phyloP scores from a whole-genome alignment of 2,329 filamentous ascomycete genomes.

The Camillea tinctor region DNA sequence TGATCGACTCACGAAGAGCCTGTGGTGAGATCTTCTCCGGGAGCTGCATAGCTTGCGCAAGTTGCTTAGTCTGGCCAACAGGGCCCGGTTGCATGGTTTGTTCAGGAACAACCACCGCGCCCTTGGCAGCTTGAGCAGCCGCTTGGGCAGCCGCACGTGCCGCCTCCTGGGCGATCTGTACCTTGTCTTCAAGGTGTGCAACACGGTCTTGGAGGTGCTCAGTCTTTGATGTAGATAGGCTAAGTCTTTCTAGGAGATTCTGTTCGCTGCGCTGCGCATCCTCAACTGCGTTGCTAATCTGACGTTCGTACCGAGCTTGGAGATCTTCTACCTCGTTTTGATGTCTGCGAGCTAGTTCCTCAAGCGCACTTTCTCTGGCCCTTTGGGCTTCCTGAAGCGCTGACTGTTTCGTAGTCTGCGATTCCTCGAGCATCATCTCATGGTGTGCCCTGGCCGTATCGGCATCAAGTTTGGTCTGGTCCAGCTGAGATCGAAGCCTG shows the following conservation, averaged over 20 bases:
- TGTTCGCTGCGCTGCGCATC: conserved; percentile 79
- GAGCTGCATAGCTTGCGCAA: conserved; percentile 46
- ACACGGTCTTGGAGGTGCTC: conserved; percentile 86
- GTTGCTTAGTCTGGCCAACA: conserved; percentile 38
- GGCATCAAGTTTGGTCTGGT: conserved; percentile 73
- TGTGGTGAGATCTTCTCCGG: conserved; percentile 92
- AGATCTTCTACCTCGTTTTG: conserved; percentile 72
- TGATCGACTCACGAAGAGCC: conserved; percentile 90
- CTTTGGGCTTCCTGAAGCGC: conserved; percentile 44
- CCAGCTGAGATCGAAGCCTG: conserved; percentile 71
- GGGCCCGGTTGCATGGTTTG: conserved; percentile 46
- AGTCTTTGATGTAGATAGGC: conserved; percentile 78
- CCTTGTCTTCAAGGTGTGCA: conserved; percentile 80
- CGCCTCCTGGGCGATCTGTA: conserved; percentile 85
- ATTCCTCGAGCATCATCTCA: conserved; percentile 82
- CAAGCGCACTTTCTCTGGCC: conserved; percentile 35
- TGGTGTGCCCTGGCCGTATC: conserved; percentile 79
- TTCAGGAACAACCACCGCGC: conserved; percentile 37
- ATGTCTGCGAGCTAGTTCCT: conserved; percentile 50
- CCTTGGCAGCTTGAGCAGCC: conserved; percentile 32
- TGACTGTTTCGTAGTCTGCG: conserved; percentile 64
- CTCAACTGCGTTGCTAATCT: conserved; percentile 71
- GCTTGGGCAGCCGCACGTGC: conserved; percentile 80
- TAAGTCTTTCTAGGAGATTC: conserved; percentile 77
- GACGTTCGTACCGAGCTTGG: conserved; percentile 71